Conservation (phyloP, 805 yeast species). For the Metschnikowia gelsemii region DNA sequence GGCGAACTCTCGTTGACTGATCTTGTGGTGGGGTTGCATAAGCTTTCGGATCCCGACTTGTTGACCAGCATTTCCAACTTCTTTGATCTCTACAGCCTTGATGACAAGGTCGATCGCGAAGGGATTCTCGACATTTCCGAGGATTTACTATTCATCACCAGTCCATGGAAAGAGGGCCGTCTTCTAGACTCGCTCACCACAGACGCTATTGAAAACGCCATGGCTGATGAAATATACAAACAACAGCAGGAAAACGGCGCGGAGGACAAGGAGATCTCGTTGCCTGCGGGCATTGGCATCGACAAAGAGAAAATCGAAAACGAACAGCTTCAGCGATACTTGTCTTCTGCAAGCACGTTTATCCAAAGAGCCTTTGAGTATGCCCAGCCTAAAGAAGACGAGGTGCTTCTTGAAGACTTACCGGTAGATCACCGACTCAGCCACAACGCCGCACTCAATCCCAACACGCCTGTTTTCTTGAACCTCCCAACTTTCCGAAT, state of each 20-base stretch:
- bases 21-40: constrained; percentile 70
- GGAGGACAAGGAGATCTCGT: constrained; percentile 30
- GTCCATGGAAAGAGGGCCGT: constrained; percentile 79
- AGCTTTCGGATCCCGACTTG: constrained; percentile 66
- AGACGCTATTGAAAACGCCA: constrained; percentile 59
- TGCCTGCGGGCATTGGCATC: constrained; percentile 61
- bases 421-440: constrained; percentile 39
- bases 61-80: constrained; percentile 78
- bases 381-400: constrained; percentile 65
- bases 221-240: constrained; percentile 60
- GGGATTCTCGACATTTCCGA: constrained; percentile 83
- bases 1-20: constrained; percentile 66
- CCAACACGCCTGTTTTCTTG: constrained; percentile 69
- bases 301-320: constrained; percentile 61
- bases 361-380: constrained; percentile 87
- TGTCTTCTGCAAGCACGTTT: constrained; percentile 83
- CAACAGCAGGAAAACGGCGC: constrained; percentile 36
- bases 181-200: constrained; percentile 65
- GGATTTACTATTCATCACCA: constrained; percentile 76
- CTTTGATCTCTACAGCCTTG: constrained; percentile 62
- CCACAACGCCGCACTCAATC: constrained; percentile 82
- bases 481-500: constrained; percentile 88
- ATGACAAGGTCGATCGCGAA: constrained; percentile 66
- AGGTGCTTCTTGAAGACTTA: constrained; percentile 37
- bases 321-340: constrained; percentile 73